A percentile compares a stretch with the other conserved stretches of the same genome.
phyloP scores from a whole-genome alignment of 192 early-diverging fungal genomes.

The Thamnidium elegans region DNA sequence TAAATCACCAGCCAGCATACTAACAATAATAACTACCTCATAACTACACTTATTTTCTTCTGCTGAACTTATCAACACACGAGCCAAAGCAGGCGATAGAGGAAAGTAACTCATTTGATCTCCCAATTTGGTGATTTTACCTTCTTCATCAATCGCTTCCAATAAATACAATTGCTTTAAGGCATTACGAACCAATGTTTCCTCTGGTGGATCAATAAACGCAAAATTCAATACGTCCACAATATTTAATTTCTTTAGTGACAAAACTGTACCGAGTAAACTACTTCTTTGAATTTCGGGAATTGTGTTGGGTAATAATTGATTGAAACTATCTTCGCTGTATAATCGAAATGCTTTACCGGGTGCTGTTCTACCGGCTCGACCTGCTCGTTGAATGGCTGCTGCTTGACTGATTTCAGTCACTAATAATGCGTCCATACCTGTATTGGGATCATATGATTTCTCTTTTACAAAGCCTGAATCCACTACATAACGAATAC shows the following conservation, averaged over 20 bases:
- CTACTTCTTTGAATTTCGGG: slow-evolving; percentile 98
- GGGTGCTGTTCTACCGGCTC: slow-evolving; percentile 89
- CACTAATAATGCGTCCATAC: slow-evolving; percentile 89
- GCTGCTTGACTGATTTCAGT: slow-evolving; percentile 92
- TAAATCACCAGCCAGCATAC: slow-evolving; percentile 86
- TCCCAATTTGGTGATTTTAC: slow-evolving; percentile 79
- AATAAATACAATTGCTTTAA: slow-evolving; percentile 88
- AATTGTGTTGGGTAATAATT: slow-evolving; percentile 82
- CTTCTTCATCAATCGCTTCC: slow-evolving; percentile 83
- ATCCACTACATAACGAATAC: slow-evolving; percentile 93
- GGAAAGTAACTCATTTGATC: slow-evolving; percentile 91
- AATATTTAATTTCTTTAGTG: slow-evolving; percentile 88
- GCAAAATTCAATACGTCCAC: slow-evolving; percentile 88
- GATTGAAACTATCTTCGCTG: slow-evolving; percentile 78
- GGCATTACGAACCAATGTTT: slow-evolving; percentile 75
- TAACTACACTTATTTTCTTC: slow-evolving; percentile 78
- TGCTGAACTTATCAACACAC: slow-evolving; percentile 77
- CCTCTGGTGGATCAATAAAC: slow-evolving; percentile 93
- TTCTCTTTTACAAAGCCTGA: slow-evolving; percentile 93
- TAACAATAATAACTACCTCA: slow-evolving; percentile 87
- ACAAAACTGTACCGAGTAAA: slow-evolving; percentile 81
- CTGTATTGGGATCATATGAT: slow-evolving; percentile 90
- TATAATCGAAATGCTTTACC: slow-evolving; percentile 91
- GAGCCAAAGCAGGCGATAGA: slow-evolving; percentile 84
- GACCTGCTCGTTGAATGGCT: slow-evolving; percentile 89